A percentile compares a stretch with the other conserved stretches of the same genome.
These are phyloP conservation scores for Biscogniauxia sp. DNA, from an alignment of 2,329 filamentous ascomycete genomes.

Conservation along the genomic window DNA sequence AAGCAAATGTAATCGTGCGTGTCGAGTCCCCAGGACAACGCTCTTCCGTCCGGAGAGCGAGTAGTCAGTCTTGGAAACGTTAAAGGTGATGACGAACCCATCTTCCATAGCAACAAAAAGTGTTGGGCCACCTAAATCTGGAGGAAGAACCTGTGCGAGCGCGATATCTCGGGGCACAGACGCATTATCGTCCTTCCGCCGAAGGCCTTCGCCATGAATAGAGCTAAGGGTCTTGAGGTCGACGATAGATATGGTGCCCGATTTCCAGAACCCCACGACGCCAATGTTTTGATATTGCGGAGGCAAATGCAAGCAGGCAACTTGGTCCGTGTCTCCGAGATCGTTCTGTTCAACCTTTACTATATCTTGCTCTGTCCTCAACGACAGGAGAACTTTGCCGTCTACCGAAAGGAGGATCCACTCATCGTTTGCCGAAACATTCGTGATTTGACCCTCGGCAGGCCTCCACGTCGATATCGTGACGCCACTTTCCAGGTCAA, in stretches of 20 bases:
- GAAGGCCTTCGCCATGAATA: conserved; percentile 62
- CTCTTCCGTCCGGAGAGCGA: conserved; percentile 72
- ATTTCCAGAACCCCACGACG: conserved; percentile 84
- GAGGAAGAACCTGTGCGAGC: conserved; percentile 73
- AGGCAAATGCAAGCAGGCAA: conserved; percentile 81
- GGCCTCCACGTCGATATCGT: conserved; percentile 58
- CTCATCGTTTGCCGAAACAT: conserved; percentile 70
- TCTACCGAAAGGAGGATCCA: conserved; percentile 72
- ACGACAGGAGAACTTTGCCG: conserved; percentile 68
- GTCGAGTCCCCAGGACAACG: conserved; percentile 80
- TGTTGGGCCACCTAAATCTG: conserved; percentile 58
- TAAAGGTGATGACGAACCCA: conserved; percentile 83
- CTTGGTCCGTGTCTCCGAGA: conserved; percentile 67
- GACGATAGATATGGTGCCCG: conserved; percentile 75
- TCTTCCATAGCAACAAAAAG: conserved; percentile 90
- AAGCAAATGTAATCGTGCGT: conserved; percentile 76
- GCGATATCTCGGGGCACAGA: conserved; percentile 82
- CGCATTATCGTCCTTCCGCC: conserved; percentile 60
- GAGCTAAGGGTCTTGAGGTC: conserved; percentile 64
- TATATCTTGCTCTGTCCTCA: conserved; percentile 62
- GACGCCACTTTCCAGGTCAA: conserved; percentile 58
- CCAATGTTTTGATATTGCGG: conserved; percentile 62
- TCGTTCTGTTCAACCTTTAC: conserved; percentile 56
- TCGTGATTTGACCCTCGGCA: conserved; percentile 63
- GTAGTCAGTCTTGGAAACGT: conserved; percentile 60